phyloP scores from a whole-genome alignment of 2,329 filamentous ascomycete genomes.

The Fusarium sororula region DNA sequence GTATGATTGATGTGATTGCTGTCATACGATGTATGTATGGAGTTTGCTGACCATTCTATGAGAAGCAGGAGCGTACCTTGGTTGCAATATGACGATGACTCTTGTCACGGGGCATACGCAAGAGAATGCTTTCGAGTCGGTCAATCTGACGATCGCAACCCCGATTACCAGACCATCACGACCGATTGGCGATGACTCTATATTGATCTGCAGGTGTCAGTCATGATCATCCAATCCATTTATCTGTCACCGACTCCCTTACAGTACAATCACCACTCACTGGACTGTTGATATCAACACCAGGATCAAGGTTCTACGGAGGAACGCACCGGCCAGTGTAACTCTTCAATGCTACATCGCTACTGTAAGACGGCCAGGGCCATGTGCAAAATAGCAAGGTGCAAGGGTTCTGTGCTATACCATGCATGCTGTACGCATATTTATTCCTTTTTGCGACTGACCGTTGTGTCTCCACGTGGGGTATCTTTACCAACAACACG shows the following conservation, averaged over 20 bases:
- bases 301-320: constrained; percentile 1
- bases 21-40: background rate
- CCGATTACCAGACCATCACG: background rate
- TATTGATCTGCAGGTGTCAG: constrained; percentile 9
- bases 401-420: constrained; percentile 5
- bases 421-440: background rate
- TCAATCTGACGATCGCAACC: background rate
- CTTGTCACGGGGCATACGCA: background rate
- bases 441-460: background rate
- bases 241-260: background rate
- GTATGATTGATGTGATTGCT: background rate
- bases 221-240: background rate
- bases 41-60: background rate
- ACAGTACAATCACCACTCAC: background rate
- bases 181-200: constrained; percentile 25
- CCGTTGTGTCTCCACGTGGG: constrained; percentile 29
- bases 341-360: constrained; percentile 23
- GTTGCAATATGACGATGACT: background rate
- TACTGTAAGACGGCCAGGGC: background rate
- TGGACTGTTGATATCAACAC: background rate
- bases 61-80: background rate
- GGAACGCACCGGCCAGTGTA: background rate
- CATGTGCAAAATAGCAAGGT: constrained; percentile 8
- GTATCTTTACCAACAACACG: constrained; percentile 8
- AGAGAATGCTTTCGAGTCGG: background rate